A percentile compares a stretch with the other conserved stretches of the same genome.
Conservation (phyloP, 2,329 filamentous ascomycete genomes). For the Xylariaceae sp. region DNA sequence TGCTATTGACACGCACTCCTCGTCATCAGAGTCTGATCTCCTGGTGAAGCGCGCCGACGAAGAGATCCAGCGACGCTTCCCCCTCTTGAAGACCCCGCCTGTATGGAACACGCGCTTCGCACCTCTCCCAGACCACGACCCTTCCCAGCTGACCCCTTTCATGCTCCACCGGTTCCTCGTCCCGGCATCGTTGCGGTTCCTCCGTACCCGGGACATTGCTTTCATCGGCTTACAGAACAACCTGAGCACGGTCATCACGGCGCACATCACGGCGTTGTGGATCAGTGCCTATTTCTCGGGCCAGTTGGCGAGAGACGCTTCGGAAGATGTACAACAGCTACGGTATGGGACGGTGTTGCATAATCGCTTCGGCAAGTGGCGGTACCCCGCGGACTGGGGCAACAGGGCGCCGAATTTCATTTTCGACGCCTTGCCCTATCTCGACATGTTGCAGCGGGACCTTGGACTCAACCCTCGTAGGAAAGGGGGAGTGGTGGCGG, state of each 20-base stretch:
- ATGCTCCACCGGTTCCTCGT: conserved; percentile 43
- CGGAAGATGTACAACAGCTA: conserved; percentile 20
- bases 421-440: conserved; percentile 71
- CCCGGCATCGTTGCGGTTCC: conserved; percentile 32
- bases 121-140: conserved; percentile 28
- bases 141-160: conserved; percentile 32
- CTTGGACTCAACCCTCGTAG: conserved; percentile 53
- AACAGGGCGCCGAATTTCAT: conserved; percentile 61
- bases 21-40: too few relatives aligned
- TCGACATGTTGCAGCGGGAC: conserved; percentile 63
- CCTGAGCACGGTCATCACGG: conserved; percentile 38
- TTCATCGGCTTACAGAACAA: conserved; percentile 44
- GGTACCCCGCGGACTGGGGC: conserved; percentile 63
- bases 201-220: conserved; percentile 38
- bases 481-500: conserved; percentile 47
- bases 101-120: conserved; percentile 20
- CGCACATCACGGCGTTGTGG: conserved; percentile 48
- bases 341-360: conserved; percentile 56
- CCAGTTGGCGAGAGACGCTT: conserved; percentile 11
- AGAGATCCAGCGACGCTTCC: conserved; percentile 45
- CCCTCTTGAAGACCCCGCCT: conserved; percentile 41
- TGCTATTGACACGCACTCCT: conserved; percentile 17
- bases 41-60: conserved; percentile 36
- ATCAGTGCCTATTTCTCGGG: conserved; percentile 51
- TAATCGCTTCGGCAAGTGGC: conserved; percentile 63